These are phyloP conservation scores for Panellus pusillus DNA, from an alignment of 768 basidiomycete genomes.

Conservation along the genomic window DNA sequence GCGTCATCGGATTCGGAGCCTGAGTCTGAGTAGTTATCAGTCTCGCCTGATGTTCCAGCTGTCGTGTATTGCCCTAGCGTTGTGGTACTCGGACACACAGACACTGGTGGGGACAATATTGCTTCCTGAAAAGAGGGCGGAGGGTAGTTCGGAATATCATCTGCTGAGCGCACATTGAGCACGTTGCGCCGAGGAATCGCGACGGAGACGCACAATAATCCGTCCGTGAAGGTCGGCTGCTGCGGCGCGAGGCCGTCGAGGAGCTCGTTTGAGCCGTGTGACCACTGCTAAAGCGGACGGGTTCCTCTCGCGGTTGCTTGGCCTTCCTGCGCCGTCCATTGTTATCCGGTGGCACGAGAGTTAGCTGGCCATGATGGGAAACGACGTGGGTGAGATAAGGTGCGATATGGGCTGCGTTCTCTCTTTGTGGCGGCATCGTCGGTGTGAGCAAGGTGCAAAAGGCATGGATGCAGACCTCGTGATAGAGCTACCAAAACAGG, in stretches of 20 bases:
- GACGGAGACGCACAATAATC: slow-evolving; percentile 10
- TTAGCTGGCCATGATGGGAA: slow-evolving; percentile 52
- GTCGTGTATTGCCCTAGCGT: slow-evolving; percentile 30
- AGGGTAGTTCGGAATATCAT: slow-evolving; percentile 57
- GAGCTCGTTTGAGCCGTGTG: slow-evolving; percentile 29
- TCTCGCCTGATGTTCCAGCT: slow-evolving; percentile 8
- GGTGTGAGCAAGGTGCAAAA: slow-evolving; percentile 13
- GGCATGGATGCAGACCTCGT: slow-evolving; percentile 5
- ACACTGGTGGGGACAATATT: slow-evolving; percentile 45
- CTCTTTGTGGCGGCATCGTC: slow-evolving; percentile 43
- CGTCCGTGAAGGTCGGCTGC: slow-evolving; percentile 1
- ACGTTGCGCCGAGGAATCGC: slow-evolving; percentile 26
- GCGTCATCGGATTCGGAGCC: slow-evolving; percentile 47
- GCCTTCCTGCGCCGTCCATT: slow-evolving; percentile 46
- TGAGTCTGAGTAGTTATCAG: slow-evolving; percentile 20
- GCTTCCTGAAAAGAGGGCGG: slow-evolving; percentile 79
- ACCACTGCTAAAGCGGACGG: slow-evolving; percentile 44
- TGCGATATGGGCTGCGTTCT: slow-evolving; percentile 51
- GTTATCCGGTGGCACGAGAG: slow-evolving; percentile 52
- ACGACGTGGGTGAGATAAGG: slow-evolving; percentile 61
- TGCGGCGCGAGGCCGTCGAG: neutral
- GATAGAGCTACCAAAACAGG: slow-evolving; percentile 2
- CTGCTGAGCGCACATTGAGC: slow-evolving; percentile 23
- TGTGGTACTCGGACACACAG: slow-evolving; percentile 39
- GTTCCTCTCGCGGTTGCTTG: slow-evolving; percentile 45